These are phyloP conservation scores for Herpomyces periplanetae DNA, from an alignment of 2,329 filamentous ascomycete genomes.

Conservation along the genomic window DNA sequence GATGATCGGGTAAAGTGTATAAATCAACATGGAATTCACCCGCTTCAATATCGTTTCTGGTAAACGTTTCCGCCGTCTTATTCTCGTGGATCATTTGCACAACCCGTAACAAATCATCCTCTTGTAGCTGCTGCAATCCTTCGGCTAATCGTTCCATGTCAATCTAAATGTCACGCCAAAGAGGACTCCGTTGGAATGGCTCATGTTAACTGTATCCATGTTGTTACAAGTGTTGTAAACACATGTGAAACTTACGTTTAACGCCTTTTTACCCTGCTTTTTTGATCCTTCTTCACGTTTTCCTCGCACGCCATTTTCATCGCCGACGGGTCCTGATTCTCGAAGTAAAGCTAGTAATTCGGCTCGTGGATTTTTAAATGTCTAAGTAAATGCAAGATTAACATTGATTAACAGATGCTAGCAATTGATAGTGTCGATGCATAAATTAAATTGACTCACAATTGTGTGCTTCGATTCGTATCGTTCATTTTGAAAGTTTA, in stretches of 20 bases:
- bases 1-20: slow-evolving; percentile 62
- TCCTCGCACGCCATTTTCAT: slow-evolving; percentile 17
- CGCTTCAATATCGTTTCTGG: slow-evolving; percentile 88
- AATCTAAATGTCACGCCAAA: slow-evolving; percentile 12
- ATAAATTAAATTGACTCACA: slow-evolving; percentile 12
- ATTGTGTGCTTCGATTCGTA: slow-evolving; percentile 55
- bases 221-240: neutral
- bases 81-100: slow-evolving; percentile 96
- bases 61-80: slow-evolving; percentile 72
- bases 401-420: too few species aligned
- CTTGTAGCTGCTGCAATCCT: slow-evolving; percentile 44
- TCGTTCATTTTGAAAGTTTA: slow-evolving; percentile 44
- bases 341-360: slow-evolving; percentile 37
- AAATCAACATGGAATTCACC: slow-evolving; percentile 95
- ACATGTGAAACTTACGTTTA: slow-evolving; percentile 11
- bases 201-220: neutral
- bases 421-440: too few species aligned
- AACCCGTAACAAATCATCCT: slow-evolving; percentile 72
- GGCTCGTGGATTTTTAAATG: slow-evolving; percentile 71
- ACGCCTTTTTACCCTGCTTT: slow-evolving; percentile 31
- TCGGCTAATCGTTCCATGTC: slow-evolving; percentile 95
- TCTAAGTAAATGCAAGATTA: slow-evolving; percentile 10
- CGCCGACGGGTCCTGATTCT: slow-evolving; percentile 38
- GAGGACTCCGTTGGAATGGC: neutral
- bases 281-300: slow-evolving; percentile 25